Evolutionary conservation across 1,139 yeast genomes (phyloP).

Genomic region (Magnusiomyces tetraspermus): DNA sequence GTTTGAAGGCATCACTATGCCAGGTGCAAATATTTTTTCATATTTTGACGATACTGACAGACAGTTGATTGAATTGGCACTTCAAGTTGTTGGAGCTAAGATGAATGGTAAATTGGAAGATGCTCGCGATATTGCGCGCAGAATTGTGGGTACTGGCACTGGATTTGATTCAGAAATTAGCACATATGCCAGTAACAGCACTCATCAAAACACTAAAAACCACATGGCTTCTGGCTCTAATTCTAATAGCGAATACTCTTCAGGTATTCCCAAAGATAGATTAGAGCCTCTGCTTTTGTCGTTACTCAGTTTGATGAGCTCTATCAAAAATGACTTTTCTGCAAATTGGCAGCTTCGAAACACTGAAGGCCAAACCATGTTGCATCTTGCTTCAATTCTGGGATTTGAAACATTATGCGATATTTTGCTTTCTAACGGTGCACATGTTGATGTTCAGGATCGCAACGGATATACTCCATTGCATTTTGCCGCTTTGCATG

Average conservation of each 20-base stretch:
- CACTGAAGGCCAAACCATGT: constrained; percentile 65
- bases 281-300: constrained; percentile 54
- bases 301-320: constrained; percentile 54
- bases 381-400: constrained; percentile 67
- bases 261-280: constrained; percentile 33
- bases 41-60: constrained; percentile 90
- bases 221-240: not conserved
- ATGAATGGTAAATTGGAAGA: constrained; percentile 89
- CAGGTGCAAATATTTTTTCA: constrained; percentile 55
- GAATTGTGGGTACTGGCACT: constrained; percentile 43
- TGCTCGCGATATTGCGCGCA: constrained; percentile 75
- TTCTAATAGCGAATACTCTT: not conserved
- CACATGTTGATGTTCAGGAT: constrained; percentile 60
- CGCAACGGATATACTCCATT: constrained; percentile 70
- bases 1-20: constrained; percentile 40
- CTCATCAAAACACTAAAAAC: not conserved
- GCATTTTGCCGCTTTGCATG: constrained; percentile 68
- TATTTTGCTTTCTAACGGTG: constrained; percentile 62
- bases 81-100: constrained; percentile 84
- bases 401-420: constrained; percentile 52
- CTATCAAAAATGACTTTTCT: constrained; percentile 44
- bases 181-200: not conserved
- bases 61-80: constrained; percentile 77
- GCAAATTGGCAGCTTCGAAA: constrained; percentile 73
- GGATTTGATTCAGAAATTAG: constrained; percentile 11